Evolutionary conservation across 2,329 filamentous ascomycete species (phyloP), one percentile per base, ranked within the genome.

Genomic region (Alternaria hordeiaustralica): DNA sequence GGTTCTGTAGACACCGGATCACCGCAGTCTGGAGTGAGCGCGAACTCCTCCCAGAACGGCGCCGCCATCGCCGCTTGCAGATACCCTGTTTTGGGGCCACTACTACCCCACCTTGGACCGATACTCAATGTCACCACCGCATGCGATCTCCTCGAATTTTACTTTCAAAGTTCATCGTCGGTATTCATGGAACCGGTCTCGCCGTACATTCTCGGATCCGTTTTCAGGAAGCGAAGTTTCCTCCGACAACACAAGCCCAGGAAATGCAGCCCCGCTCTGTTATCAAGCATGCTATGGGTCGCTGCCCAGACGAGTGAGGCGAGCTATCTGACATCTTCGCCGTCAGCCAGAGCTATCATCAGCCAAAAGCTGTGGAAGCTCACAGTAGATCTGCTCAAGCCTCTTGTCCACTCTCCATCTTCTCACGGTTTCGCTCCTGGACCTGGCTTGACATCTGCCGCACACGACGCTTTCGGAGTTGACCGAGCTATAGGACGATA

Each of bases 241-340:
- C 84, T 97, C 49, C 92, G 96, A 71, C 91, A 90, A 12, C 92
- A 89, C 60, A 93, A 91, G 74, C 94, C 94, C 18, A 87, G 94
- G 64, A 87, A 86, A 62, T 97, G 93, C 75, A 94, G 92, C 70
- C 93, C 94, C 25, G 93, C 93, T 3, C 84, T 97, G 26, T 85
- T 97, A 26, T 92, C 94, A 26, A 97, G 93, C 79, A 97, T 97
- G 87, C 87, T 97, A n/a, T 97, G 93, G 94, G 91, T 96, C 30
- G 92, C 92, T 18, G 94, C 94, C 3, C 94, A 97, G 78, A 97
- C 94, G 3, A 96, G 93, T 79, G 94, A 97, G 78, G 92, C 93
- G 13, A 87, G 92, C 12, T 94, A 94, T 78, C 80, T 97, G 69
- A 95, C 93, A 21, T 92, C 91, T 46, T 88, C 92, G 36, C 92